phyloP scores from a whole-genome alignment of 495 filamentous ascomycete species.

The Penicillium herquei region DNA sequence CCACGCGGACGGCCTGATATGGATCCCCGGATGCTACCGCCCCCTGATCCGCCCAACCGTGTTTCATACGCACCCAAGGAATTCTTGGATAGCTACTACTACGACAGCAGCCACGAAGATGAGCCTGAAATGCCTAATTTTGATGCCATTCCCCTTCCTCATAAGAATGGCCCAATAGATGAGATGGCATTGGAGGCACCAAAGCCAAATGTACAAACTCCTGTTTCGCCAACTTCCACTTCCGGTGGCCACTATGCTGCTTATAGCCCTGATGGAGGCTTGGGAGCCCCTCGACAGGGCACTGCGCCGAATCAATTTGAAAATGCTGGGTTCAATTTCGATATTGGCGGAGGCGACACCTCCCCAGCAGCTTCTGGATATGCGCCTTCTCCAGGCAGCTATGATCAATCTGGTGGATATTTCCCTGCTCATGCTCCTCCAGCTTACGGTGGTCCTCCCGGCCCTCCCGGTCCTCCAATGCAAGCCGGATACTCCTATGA shows the following conservation, averaged over 20 bases:
- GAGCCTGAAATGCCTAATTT: conserved; percentile 71
- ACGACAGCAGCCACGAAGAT: conserved; percentile 30
- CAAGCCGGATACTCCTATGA: conserved; percentile 19
- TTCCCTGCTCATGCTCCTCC: conserved; percentile 6
- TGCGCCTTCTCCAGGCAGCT: conserved; percentile 25
- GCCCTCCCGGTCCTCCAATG: background rate
- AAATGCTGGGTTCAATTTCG: conserved; percentile 60
- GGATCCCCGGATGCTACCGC: conserved; percentile 14
- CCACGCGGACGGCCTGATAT: conserved; percentile 12
- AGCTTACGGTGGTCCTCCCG: conserved; percentile 8
- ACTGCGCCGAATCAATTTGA: conserved; percentile 52
- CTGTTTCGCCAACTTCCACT: conserved; percentile 17
- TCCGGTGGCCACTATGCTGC: conserved; percentile 31
- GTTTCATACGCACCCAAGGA: conserved; percentile 33
- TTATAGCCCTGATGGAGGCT: conserved; percentile 36
- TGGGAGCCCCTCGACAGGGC: conserved; percentile 41
- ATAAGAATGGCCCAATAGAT: conserved; percentile 42
- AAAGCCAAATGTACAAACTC: conserved; percentile 20
- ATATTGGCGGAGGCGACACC: conserved; percentile 61
- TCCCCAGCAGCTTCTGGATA: conserved; percentile 36
- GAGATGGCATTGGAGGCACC: conserved; percentile 46
- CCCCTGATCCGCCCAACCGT: conserved; percentile 20
- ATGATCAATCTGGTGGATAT: conserved; percentile 12
- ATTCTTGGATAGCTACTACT: conserved; percentile 45
- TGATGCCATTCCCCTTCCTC: conserved; percentile 60